Percentiles rank a stretch among this genome's conserved stretches.
phyloP scores from a whole-genome alignment of 2,329 filamentous ascomycete species.

The Sarocladium brachiariae region DNA sequence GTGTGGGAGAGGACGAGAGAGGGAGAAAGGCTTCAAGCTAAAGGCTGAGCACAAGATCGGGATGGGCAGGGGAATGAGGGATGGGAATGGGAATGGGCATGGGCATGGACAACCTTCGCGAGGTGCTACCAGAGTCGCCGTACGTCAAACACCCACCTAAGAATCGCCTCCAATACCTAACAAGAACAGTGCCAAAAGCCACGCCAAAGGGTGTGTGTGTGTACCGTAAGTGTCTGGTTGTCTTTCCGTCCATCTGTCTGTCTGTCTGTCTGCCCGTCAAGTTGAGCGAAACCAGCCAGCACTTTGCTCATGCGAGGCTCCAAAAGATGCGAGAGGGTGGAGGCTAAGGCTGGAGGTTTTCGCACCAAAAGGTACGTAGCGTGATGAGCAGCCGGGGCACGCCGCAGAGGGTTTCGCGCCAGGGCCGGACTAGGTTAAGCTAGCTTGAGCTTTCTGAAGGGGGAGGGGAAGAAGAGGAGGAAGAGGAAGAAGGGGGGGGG shows the following conservation, averaged over 20 bases:
- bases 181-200: background rate
- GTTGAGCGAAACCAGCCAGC: background rate
- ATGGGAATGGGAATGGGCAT: background rate
- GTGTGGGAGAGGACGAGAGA: too few species aligned
- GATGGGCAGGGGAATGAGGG: constrained; percentile 6
- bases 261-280: too few species aligned
- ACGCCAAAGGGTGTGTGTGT: background rate
- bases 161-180: background rate
- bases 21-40: too few species aligned
- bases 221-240: too few species aligned
- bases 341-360: constrained; percentile 7
- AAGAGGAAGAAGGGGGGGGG: background rate
- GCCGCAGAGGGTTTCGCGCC: constrained; percentile 8
- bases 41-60: constrained; percentile 7
- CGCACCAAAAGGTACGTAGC: constrained; percentile 5
- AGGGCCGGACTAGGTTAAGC: constrained; percentile 7
- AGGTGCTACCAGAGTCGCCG: background rate
- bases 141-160: background rate
- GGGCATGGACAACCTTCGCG: background rate
- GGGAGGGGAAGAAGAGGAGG: background rate
- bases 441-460: background rate
- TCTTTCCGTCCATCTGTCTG: too few species aligned
- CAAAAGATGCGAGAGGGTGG: background rate
- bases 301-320: background rate
- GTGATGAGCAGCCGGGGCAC: constrained; percentile 6